These are phyloP conservation scores for Metschnikowia similis DNA, from an alignment of 805 yeast species.

Conservation along the genomic window DNA sequence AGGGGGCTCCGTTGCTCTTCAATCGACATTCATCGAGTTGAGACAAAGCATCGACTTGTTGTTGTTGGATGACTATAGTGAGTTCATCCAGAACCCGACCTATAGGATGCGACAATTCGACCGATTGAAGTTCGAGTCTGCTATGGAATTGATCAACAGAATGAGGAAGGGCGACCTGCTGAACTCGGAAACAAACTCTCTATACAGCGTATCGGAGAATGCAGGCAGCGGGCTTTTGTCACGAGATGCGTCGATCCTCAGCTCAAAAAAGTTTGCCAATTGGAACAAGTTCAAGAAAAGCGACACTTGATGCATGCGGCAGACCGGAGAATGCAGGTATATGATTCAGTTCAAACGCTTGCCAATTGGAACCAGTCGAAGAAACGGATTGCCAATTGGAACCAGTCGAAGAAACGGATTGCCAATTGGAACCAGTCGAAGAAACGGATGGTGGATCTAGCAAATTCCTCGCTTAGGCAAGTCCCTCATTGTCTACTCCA, in stretches of 20 bases:
- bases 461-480: too few species aligned
- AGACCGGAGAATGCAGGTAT: too few species aligned
- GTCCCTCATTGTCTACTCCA: constrained; percentile 10
- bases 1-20: constrained; percentile 48
- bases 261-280: constrained; percentile 28
- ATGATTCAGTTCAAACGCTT: too few species aligned
- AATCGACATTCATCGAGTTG: constrained; percentile 71
- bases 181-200: constrained; percentile 13
- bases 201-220: constrained; percentile 6
- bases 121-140: constrained; percentile 70
- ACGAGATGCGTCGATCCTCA: constrained; percentile 16
- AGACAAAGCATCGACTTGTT: constrained; percentile 76
- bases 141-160: constrained; percentile 56
- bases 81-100: constrained; percentile 49
- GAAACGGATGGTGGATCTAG: too few species aligned
- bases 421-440: too few species aligned
- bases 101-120: constrained; percentile 55
- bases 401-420: too few species aligned
- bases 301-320: constrained; percentile 1
- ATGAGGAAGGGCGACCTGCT: constrained; percentile 25
- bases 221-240: constrained; percentile 10
- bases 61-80: constrained; percentile 58
- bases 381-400: too few species aligned
- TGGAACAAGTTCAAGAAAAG: constrained; percentile 25
- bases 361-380: too few species aligned